Conservation (phyloP, 1,284 basidiomycete genomes). For the Ganoderma boninense region DNA sequence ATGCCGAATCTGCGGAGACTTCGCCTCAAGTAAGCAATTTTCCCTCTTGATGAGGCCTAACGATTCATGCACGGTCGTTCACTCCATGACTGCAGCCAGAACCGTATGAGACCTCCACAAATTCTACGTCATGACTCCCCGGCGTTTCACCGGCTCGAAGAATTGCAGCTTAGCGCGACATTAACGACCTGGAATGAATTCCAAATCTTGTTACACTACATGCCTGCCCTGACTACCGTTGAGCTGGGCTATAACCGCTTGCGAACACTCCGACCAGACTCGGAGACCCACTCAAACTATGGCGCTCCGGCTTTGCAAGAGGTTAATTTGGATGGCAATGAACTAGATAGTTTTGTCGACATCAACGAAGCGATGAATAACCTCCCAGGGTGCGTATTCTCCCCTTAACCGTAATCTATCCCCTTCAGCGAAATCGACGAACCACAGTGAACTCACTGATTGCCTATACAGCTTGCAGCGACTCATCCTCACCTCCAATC, state of each 20-base stretch:
- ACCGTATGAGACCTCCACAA: constrained; percentile 55
- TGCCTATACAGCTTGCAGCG: constrained; percentile 58
- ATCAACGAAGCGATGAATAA: constrained; percentile 54
- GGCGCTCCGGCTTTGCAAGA: constrained; percentile 50
- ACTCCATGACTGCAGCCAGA: constrained; percentile 56
- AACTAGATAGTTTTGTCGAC: constrained; percentile 66
- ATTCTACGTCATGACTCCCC: constrained; percentile 40
- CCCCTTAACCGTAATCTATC: constrained; percentile 1
- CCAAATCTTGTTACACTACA: constrained; percentile 55
- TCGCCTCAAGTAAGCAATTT: constrained; percentile 74
- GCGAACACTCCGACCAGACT: constrained; percentile 42
- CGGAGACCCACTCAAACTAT: neutral
- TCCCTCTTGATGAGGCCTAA: neutral
- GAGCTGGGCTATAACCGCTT: constrained; percentile 85
- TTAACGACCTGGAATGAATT: constrained; percentile 78
- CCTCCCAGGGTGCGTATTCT: constrained; percentile 58
- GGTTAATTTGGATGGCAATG: constrained; percentile 84
- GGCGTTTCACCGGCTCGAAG: constrained; percentile 66
- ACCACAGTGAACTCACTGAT: constrained; percentile 20
- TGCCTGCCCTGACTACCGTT: constrained; percentile 69
- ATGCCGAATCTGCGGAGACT: constrained; percentile 73
- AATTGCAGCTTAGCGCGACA: constrained; percentile 83
- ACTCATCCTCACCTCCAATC: constrained; percentile 77
- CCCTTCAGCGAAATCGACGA: constrained; percentile 17
- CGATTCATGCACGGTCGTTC: constrained; percentile 7